Evolutionary conservation across 1,284 basidiomycete species (phyloP), one percentile per base, ranked within the genome.

Genomic region (Grifola frondosa): DNA sequence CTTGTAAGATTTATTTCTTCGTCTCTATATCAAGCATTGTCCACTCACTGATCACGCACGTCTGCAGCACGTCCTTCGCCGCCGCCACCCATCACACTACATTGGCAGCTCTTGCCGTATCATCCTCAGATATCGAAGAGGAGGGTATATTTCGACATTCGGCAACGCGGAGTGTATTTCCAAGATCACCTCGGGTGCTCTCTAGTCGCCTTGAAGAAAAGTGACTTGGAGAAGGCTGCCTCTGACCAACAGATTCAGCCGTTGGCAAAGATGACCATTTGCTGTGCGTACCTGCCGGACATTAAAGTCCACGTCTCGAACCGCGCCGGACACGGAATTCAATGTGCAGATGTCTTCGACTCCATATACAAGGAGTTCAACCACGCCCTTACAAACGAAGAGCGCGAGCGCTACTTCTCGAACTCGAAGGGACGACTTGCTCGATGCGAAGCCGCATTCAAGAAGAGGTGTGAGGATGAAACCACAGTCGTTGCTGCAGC

Each of bases 261-360:
- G 4, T 49, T 67, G 38, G 64, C 59, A 1, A 59, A 65, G 39
- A 71, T 73, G 68, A 51, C 56, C 15, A 67, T 74, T 42, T 41
- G 47, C 7, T 65, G 62, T 23, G 52, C 61, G 15, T 58, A 57
- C 6, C 39, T 58, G 8, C 52, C 61, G 1, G 65, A 63, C 16
- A 80, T 76, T 72, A 66, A 67, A 7, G 63, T 83, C 41, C 52
- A 62, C 31, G 68, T 79, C 41, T 62, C 62, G 30, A 65, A 67
- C 21, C 42, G 61, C 17, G 56, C 55, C 24, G 77, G 73, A 3
- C 63, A 78, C 17, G 64, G 70, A 13, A 50, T 65, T 23, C 49
- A 53, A 21, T 73, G 76, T 52, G 60, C 70, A 13, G 81, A 84
- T 43, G 69, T 84, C 22, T 80, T 78, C 54, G 57, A 70, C 30